Conservation (phyloP, 2,329 filamentous ascomycete species). For the Westerdykella aurantiaca region DNA sequence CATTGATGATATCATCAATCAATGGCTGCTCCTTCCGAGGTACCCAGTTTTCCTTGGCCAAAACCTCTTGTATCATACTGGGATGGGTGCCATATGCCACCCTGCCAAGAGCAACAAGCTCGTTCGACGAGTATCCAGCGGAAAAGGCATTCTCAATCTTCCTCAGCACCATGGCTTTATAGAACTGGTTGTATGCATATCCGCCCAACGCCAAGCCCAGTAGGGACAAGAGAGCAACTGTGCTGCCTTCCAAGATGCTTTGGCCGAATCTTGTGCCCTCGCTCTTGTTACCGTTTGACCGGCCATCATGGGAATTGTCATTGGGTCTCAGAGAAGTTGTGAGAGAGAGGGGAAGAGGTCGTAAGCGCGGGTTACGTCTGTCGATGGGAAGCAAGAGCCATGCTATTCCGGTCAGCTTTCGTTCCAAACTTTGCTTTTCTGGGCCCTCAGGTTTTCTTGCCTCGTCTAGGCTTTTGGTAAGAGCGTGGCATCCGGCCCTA, state of each 20-base stretch:
- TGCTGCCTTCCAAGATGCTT: conserved; percentile 32
- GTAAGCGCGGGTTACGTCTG: conserved; percentile 15
- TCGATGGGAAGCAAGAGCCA: conserved; percentile 26
- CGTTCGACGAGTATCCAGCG: conserved; percentile 30
- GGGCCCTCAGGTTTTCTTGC: conserved; percentile 9
- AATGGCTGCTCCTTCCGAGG: conserved; percentile 69
- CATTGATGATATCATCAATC: conserved; percentile 76
- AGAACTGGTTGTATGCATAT: conserved; percentile 31
- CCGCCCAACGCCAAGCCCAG: conserved; percentile 29
- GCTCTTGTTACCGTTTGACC: not conserved
- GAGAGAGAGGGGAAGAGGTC: conserved; percentile 10
- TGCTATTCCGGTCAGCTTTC: conserved; percentile 8
- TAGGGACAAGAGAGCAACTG: conserved; percentile 31
- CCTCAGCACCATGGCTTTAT: conserved; percentile 24
- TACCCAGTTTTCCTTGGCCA: conserved; percentile 67
- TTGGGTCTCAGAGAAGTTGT: not conserved
- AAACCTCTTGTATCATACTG: conserved; percentile 22
- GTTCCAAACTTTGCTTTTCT: not conserved
- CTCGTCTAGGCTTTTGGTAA: conserved; percentile 13
- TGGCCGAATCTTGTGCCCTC: conserved; percentile 19
- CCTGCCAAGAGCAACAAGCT: conserved; percentile 37
- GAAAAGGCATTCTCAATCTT: conserved; percentile 34
- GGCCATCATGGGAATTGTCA: not conserved
- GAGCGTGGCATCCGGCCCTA: conserved; percentile 33
- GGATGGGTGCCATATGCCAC: conserved; percentile 25